phyloP scores from a whole-genome alignment of 345 rosid genomes.

The Euphorbia tirucalli region DNA sequence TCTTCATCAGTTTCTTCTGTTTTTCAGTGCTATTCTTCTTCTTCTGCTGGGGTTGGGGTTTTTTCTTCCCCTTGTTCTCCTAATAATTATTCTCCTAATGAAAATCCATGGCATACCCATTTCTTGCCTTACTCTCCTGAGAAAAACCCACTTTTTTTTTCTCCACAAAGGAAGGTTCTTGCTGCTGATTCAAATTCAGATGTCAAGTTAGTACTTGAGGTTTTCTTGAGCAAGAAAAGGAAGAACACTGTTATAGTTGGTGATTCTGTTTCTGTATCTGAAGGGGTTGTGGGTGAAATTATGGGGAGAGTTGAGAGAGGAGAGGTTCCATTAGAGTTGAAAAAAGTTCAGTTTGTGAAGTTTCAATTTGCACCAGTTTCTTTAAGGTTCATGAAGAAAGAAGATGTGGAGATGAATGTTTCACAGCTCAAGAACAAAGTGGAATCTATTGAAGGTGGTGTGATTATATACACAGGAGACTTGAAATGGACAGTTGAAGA shows the following conservation, averaged over 20 bases:
- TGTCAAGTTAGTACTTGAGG: conserved; percentile 62
- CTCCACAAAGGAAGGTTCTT: conserved; percentile 42
- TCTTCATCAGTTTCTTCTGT: conserved; percentile 61
- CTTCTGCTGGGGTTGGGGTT: conserved; percentile 47
- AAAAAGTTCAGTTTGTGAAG: conserved; percentile 53
- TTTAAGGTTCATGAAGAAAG: conserved; percentile 61
- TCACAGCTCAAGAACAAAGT: conserved; percentile 57
- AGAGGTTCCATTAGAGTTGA: conserved; percentile 69
- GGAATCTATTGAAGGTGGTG: conserved; percentile 54
- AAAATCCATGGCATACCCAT: conserved; percentile 55
- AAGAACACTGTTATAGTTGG: conserved; percentile 74
- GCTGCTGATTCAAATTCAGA: conserved; percentile 49
- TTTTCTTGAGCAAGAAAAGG: conserved; percentile 57
- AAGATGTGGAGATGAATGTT: conserved; percentile 57
- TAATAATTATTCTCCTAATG: conserved; percentile 25
- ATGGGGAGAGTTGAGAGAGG: conserved; percentile 61
- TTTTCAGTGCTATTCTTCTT: conserved; percentile 51
- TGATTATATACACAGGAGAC: conserved; percentile 76
- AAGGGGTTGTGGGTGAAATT: conserved; percentile 57
- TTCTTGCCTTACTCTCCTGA: conserved; percentile 52
- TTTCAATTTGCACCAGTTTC: conserved; percentile 65
- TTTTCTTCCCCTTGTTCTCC: conserved; percentile 91
- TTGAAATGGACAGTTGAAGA: conserved; percentile 62
- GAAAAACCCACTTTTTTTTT: conserved; percentile 45
- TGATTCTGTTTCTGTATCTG: conserved; percentile 53